These are phyloP conservation scores for Alternaria metachromatica DNA, from an alignment of 2,329 filamentous ascomycete species.

Conservation along the genomic window DNA sequence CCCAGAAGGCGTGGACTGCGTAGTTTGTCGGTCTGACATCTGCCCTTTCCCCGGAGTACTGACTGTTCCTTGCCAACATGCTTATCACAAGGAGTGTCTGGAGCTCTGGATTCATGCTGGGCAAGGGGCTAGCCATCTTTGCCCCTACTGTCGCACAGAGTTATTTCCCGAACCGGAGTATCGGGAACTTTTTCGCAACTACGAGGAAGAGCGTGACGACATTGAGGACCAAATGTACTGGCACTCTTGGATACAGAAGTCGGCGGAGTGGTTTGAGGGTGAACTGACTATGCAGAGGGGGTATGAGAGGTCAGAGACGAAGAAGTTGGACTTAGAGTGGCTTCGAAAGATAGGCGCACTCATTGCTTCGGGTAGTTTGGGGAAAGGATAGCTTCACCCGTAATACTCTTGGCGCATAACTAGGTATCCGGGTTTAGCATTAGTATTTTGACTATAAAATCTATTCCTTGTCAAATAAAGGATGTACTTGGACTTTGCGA, in stretches of 20 bases:
- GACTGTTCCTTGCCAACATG: not conserved
- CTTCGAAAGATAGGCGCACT: not conserved
- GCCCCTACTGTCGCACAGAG: conserved; percentile 9
- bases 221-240: not conserved
- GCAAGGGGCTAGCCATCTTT: not conserved
- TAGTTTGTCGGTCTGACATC: not conserved
- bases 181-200: not conserved
- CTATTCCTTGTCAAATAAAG: not conserved
- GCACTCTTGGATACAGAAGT: not conserved
- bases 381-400: not conserved
- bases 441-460: not conserved
- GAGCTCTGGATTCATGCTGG: not conserved
- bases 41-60: not conserved
- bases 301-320: not conserved
- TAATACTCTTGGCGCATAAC: fast-evolving
- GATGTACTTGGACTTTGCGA: not conserved
- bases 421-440: not conserved
- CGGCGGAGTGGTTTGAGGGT: not conserved
- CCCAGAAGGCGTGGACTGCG: not conserved
- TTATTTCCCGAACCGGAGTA: not conserved
- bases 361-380: not conserved
- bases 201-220: not conserved
- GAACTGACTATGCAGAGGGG: not conserved
- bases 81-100: not conserved
- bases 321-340: not conserved